Base-by-base conservation (phyloP, 495 filamentous ascomycete genomes). In the Penicillium subrubescens region DNA sequence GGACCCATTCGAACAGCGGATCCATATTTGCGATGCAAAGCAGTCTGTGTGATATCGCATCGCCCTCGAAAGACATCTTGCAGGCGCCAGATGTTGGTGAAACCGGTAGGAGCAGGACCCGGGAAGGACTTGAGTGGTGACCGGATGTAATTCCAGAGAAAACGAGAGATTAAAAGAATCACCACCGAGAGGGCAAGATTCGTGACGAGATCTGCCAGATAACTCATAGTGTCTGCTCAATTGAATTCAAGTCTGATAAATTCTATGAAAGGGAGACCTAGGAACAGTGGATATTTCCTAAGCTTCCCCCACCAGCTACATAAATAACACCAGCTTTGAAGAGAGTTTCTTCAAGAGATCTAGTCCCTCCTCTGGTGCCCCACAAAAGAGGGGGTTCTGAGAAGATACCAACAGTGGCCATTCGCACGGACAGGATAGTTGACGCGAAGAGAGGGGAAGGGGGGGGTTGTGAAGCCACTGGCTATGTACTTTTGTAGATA, bases 1-100 rank as follows among this genome's bases (percentile, higher is more conserved):
- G 78, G 79, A 2, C 75, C 78, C 57, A 80, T 61, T 5, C 75
- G 73, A 27, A 81, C 75, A 19, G 69, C 71, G 10, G 67, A 29
- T 10, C 78, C 79, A 68, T 76, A 66, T 35, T 71, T 66, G 5
- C 70, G 70, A 64, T 82, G 79, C 37, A 79, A 62, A 15, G 65
- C 37, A 35, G 57, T 60, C 27, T 77, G 71, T 0, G 69, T 74
- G 21, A 70, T 65, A 59, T 77, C 72, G 43, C 62, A 63, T 8
- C 68, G 66, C 12, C 75, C 73, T 7, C 58, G 55, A 29, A 57
- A 75, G 14, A 72, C 69, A 52, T 77, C 68, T 27, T 58, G 37
- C 25, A 72, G 29, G n/a, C 73, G 69, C 74, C 74, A 77, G 19
- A 75, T 33, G 58, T 75, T 66, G 33, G 71, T 75, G 62, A 71